phyloP scores from a whole-genome alignment of 1,139 yeast species.

The Yarrowia galli region DNA sequence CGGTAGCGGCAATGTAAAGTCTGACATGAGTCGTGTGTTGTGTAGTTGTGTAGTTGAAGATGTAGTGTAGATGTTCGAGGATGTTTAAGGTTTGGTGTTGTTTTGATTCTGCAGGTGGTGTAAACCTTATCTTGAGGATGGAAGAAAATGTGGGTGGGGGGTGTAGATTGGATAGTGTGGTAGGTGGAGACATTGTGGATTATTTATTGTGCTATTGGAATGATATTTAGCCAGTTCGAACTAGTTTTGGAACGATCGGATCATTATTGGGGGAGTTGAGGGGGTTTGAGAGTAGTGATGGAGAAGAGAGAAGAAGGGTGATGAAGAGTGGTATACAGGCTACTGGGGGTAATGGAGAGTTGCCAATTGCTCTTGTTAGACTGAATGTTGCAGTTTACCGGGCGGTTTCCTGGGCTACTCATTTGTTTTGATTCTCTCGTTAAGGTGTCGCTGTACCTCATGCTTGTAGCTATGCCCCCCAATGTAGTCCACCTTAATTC shows the following conservation, averaged over 20 bases:
- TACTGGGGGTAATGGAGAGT: no score
- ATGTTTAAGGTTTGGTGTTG: slow-evolving; percentile 13
- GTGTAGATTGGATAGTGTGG: not conserved
- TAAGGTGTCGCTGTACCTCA: not conserved
- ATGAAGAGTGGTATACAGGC: no score
- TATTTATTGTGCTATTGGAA: no score
- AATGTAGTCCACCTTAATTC: not conserved
- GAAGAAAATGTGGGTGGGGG: not conserved
- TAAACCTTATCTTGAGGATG: slow-evolving; percentile 1
- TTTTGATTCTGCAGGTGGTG: slow-evolving; percentile 5
- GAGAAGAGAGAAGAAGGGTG: no score
- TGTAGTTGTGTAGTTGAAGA: not conserved
- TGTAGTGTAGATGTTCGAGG: not conserved
- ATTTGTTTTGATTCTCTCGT: no score
- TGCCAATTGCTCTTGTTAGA: no score
- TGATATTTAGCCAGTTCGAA: no score
- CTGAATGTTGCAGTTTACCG: no score
- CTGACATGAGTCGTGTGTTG: not conserved
- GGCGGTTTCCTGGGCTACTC: no score
- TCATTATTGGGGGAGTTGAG: not conserved
- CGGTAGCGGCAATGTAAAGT: slow-evolving; percentile 23
- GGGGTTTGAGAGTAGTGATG: not conserved
- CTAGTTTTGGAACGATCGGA: no score
- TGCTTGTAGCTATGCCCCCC: not conserved
- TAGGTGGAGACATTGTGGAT: no score